Percentiles rank a stretch among this genome's conserved stretches.
These are phyloP conservation scores for Geosmithia morbida DNA, from an alignment of 2,329 filamentous ascomycete genomes.

Conservation along the genomic window DNA sequence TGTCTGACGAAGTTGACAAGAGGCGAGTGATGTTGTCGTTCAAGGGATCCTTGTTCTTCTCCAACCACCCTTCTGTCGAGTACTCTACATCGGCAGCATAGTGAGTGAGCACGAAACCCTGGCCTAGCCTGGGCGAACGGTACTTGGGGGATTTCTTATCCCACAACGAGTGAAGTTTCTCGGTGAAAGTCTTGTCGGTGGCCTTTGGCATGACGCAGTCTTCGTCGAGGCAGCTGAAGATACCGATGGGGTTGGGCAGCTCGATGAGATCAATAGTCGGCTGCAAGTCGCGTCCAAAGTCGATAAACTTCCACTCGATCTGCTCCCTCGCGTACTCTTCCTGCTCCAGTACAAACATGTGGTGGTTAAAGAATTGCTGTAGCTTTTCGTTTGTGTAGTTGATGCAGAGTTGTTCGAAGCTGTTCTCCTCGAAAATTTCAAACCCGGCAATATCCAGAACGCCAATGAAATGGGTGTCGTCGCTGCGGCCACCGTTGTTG, in stretches of 20 bases:
- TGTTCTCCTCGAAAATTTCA: conserved; percentile 96
- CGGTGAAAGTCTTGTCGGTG: conserved; percentile 91
- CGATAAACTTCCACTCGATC: conserved; percentile 99
- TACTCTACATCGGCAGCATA: conserved; percentile 98
- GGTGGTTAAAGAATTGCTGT: conserved; percentile 98
- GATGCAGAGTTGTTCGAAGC: conserved; percentile 97
- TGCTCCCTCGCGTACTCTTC: conserved; percentile 96
- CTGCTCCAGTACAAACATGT: conserved; percentile 98
- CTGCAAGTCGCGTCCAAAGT: conserved; percentile 93
- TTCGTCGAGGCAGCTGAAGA: conserved; percentile 96
- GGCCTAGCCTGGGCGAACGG: conserved; percentile 68
- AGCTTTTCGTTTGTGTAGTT: conserved; percentile 99
- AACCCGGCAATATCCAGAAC: conserved; percentile 98
- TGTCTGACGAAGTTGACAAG: conserved; percentile 67
- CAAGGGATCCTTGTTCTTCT: conserved; percentile 97
- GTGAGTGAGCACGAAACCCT: conserved; percentile 92
- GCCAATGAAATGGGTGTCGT: conserved; percentile 92
- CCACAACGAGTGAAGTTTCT: conserved; percentile 95
- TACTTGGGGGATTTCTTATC: conserved; percentile 94
- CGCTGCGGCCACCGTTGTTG: conserved; percentile 64
- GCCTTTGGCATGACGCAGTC: conserved; percentile 99
- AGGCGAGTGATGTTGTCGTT: conserved; percentile 94
- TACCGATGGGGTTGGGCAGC: conserved; percentile 89
- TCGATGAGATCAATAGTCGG: conserved; percentile 97
- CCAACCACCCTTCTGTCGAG: conserved; percentile 84